Evolutionary conservation across 257 asterid genomes (phyloP), one percentile per base, ranked within the genome.

Genomic region (Solanum pinnatisectum): DNA sequence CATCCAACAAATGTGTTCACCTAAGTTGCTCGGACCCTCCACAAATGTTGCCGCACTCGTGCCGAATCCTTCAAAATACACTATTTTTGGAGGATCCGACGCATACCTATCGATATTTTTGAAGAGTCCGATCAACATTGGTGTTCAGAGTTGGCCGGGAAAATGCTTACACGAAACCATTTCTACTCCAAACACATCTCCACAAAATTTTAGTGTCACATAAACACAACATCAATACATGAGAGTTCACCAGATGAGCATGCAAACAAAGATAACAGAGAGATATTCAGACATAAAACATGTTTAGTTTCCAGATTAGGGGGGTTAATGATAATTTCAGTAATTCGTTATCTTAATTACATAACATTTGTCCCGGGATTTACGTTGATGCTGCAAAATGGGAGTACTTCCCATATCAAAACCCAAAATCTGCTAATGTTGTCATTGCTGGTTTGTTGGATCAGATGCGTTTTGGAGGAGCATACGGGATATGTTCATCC

Each of bases 401-500:
- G 11, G 20, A 82, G 70, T 10, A 82, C 86, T 82, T 10, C 4
- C 44, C 44, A 82, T 49, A 3, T 82, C 86, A 49, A 82, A 82
- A 49, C 70, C 32, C 70, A 49, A 49, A 46, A 49, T 49, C 44
- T 49, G 40, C n/a, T 44, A 39, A 79, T 8, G 84, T 25, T 79
- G 3, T 25, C 25, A 16, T 59, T 79, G 84, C 40, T 68, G 67
- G 46, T 84, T 72, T 27, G 25, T 46, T 81, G 60, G 37, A 81
- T 95, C 92, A 94, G 30, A 74, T 87, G 25, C 95, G 96, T 71
- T 94, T 96, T 16, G 99, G 99, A 36, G 95, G 95, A 86, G 92
- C 91, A 71, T 96, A 95, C 4, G 98, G 92, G 73, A 92, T 93
- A 1, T 85, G 94, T 90, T 93, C 96, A 37, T 95, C 98, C 92